These are phyloP conservation scores for Gilbertella persicaria DNA, from an alignment of 371 early-diverging fungal species.

Conservation along the genomic window DNA sequence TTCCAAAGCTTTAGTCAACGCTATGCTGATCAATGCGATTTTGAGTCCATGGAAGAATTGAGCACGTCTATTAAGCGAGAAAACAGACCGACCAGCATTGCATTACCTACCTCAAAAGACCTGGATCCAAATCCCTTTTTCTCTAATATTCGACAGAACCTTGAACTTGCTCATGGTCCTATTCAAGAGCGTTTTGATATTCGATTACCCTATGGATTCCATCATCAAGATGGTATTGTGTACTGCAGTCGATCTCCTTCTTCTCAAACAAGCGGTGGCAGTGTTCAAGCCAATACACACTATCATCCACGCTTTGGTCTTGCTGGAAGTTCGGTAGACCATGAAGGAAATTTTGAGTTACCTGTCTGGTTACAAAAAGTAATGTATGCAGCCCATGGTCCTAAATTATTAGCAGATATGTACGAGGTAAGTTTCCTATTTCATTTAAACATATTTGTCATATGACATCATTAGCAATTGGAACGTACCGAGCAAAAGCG, in stretches of 20 bases:
- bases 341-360: conserved; percentile 14
- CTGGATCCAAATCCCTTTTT: conserved; percentile 31
- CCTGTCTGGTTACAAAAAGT: conserved; percentile 24
- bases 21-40: conserved; percentile 29
- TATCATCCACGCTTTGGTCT: conserved; percentile 23
- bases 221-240: conserved; percentile 6
- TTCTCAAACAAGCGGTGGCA: not conserved
- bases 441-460: not conserved
- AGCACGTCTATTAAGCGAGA: not conserved
- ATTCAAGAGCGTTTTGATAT: conserved; percentile 34
- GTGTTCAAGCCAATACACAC: not conserved
- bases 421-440: conserved; percentile 25
- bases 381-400: conserved; percentile 17
- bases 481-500: conserved; percentile 55
- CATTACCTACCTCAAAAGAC: not conserved
- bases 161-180: conserved; percentile 33
- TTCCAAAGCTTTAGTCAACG: conserved; percentile 19
- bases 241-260: not conserved
- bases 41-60: not conserved
- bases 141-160: conserved; percentile 39
- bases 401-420: conserved; percentile 27
- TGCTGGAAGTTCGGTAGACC: conserved; percentile 21
- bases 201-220: conserved; percentile 20
- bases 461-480: conserved; percentile 38
- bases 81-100: not conserved